phyloP scores from a whole-genome alignment of 1,284 basidiomycete species.

The Amylostereum chailletii region DNA sequence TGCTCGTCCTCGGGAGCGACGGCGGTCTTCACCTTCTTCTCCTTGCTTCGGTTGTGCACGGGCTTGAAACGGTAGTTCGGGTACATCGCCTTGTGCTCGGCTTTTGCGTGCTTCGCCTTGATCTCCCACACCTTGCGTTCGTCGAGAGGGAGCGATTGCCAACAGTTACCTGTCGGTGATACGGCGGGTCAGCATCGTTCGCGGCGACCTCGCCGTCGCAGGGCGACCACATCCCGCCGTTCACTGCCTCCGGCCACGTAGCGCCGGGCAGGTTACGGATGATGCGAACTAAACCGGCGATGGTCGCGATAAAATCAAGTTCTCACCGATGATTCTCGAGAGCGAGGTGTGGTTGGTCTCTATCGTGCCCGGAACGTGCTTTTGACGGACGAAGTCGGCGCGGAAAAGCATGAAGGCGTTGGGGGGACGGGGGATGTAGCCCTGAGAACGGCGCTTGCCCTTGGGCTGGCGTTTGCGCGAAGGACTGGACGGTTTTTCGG shows the following conservation, averaged over 20 bases:
- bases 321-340: conserved; percentile 63
- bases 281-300: neutral
- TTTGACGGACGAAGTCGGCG: conserved; percentile 76
- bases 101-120: conserved; percentile 58
- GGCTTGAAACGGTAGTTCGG: conserved; percentile 68
- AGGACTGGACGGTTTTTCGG: conserved; percentile 18
- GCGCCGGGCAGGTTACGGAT: no score
- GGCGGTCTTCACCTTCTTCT: conserved; percentile 18
- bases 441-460: conserved; percentile 52
- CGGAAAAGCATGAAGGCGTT: conserved; percentile 95
- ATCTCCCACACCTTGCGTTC: conserved; percentile 61
- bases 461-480: conserved; percentile 36
- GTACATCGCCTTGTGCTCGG: conserved; percentile 52
- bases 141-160: conserved; percentile 56
- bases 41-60: conserved; percentile 53
- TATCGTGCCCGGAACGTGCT: conserved; percentile 75
- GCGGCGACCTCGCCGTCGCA: no score
- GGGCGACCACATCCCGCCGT: no score
- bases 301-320: neutral
- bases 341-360: conserved; percentile 78
- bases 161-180: conserved; percentile 47
- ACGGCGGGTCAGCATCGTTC: neutral
- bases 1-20: conserved; percentile 30
- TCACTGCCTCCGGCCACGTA: no score
- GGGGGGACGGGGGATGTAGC: conserved; percentile 81